Evolutionary conservation across 345 rosid genomes (phyloP).

Genomic region (Firmiana major): DNA sequence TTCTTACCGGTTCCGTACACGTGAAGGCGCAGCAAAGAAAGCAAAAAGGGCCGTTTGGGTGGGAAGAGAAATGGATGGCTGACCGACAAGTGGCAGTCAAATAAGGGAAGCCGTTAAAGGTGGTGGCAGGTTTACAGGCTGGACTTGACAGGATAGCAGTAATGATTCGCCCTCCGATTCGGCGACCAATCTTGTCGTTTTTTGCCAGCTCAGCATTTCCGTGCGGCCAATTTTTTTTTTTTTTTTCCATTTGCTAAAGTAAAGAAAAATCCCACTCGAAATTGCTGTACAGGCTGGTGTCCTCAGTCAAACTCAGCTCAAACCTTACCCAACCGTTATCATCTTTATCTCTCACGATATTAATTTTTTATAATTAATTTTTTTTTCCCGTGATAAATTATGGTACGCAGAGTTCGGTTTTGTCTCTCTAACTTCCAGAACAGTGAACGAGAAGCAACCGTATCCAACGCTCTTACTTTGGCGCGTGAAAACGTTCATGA

Average conservation of each 20-base stretch:
- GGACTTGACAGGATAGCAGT: constrained; percentile 39
- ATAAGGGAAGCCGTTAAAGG: constrained; percentile 45
- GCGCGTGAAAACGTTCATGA: background rate
- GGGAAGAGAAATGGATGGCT: background rate
- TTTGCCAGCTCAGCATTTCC: constrained; percentile 53
- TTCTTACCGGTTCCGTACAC: constrained; percentile 44
- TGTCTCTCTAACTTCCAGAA: constrained; percentile 32
- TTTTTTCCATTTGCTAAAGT: background rate
- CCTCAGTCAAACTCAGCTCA: constrained; percentile 53
- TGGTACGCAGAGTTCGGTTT: constrained; percentile 12
- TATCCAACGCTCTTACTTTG: background rate
- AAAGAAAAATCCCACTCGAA: constrained; percentile 17
- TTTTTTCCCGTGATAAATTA: constrained; percentile 17
- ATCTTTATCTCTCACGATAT: constrained; percentile 45
- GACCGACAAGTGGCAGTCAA: constrained; percentile 39
- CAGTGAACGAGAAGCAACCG: background rate
- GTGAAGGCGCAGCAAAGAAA: constrained; percentile 6
- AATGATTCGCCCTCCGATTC: constrained; percentile 61
- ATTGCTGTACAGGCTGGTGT: constrained; percentile 75
- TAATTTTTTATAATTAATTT: background rate
- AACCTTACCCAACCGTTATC: constrained; percentile 49
- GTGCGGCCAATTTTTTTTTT: constrained; percentile 23
- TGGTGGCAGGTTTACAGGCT: constrained; percentile 62
- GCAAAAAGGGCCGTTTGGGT: background rate
- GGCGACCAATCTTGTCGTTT: constrained; percentile 75